These are phyloP conservation scores for Mucor ambiguus DNA, from an alignment of 371 early-diverging fungal genomes.

Conservation along the genomic window DNA sequence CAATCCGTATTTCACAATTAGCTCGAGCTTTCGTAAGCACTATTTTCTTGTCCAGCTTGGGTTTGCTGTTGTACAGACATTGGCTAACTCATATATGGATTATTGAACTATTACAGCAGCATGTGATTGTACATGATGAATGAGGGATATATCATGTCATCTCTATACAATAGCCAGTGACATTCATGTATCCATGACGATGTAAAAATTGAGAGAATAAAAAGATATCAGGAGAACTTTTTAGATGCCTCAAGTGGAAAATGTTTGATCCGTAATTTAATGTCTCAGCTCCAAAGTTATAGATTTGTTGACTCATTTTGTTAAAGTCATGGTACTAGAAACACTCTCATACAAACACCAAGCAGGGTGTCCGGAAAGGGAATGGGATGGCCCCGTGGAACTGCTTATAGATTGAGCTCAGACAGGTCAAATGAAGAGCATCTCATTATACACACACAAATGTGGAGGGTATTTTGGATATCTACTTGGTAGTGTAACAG, in stretches of 20 bases:
- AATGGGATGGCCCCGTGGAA: not conserved
- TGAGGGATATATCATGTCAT: not conserved
- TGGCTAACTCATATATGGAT: not conserved
- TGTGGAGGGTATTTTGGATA: not conserved
- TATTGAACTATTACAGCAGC: not conserved
- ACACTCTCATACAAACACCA: too few species aligned
- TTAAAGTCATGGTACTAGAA: too few species aligned
- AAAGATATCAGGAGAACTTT: not conserved
- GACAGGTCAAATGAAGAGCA: not conserved
- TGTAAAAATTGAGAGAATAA: not conserved
- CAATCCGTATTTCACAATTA: too few species aligned
- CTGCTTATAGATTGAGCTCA: not conserved
- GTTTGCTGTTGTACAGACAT: not conserved
- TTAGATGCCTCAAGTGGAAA: not conserved
- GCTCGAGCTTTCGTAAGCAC: not conserved
- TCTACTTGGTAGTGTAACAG: not conserved
- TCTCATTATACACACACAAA: not conserved
- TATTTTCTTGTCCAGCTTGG: not conserved
- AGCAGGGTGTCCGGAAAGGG: not conserved
- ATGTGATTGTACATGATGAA: not conserved
- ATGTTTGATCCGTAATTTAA: slow-evolving; percentile 1
- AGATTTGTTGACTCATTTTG: too few species aligned
- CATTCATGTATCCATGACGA: not conserved
- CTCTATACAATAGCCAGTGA: not conserved
- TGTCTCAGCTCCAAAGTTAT: not conserved